Evolutionary conservation across 2,329 filamentous ascomycete species (phyloP), one percentile per base, ranked within the genome.

Genomic region (Fusarium denticulatum): DNA sequence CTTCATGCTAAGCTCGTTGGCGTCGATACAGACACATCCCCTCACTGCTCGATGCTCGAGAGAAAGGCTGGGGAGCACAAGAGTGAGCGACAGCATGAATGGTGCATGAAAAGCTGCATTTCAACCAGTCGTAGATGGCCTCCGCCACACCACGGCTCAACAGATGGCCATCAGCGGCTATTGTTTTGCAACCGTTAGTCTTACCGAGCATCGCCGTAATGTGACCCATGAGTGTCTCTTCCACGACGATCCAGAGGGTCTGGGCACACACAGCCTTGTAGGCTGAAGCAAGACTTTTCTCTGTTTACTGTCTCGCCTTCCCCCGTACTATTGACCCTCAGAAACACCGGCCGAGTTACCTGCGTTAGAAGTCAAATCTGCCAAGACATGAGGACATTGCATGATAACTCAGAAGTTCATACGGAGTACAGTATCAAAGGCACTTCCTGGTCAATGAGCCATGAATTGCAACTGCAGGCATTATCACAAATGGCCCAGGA

Each of bases 91-190:
- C 42, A 43, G 49, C 52, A 37, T 55, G 40, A 37, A 71, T 61
- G 43, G 60, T 64, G 47, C 50, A 58, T 37, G 63, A 45, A 53
- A 55, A 50, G 46, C 46, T 55, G 36, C 64, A 49, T 32, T 43
- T 64, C 39, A 56, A 37, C 43, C 45, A 40, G 50, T 56, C 37
- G 37, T 60, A 18, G 24, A 64, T 56, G 52, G 57, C 45, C 47
- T 72, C 40, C 63, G 58, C 69, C 69, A 67, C 63, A 56, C 63
- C 53, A 53, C 50, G 22, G 52, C 57, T 67, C 52, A 55, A 56
- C 40, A 56, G 30, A 42, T 62, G 57, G 37, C 57, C 39, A 69
- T 45, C 18, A 53, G 53, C 46, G 36, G 67, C 46, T 67, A 55
- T 30, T 45, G 32, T 52, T 45, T 47, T 68, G 39, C 67, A 53